Evolutionary conservation across 331 rosid genomes (phyloP).

Genomic region (Acacia concinna): DNA sequence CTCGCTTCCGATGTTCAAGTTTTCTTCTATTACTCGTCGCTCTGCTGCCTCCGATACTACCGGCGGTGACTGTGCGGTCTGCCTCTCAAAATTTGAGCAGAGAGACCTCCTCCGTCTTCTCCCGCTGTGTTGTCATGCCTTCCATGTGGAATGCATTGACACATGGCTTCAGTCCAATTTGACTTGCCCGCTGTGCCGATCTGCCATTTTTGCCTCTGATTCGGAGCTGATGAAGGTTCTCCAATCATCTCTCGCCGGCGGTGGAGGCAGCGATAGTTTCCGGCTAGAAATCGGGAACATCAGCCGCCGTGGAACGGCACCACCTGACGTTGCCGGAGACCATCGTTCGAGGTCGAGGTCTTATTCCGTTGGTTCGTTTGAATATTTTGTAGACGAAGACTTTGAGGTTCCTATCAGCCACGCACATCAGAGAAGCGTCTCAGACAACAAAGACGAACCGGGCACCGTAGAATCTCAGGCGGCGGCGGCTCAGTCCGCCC

Average conservation of each 20-base stretch:
- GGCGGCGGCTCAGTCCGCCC: background rate
- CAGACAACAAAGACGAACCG: conserved; percentile 59
- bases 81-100: conserved; percentile 59
- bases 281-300: conserved; percentile 60
- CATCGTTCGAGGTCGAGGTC: conserved; percentile 37
- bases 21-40: conserved; percentile 65
- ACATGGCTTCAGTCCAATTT: conserved; percentile 64
- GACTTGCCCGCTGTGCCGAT: conserved; percentile 70
- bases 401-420: conserved; percentile 52
- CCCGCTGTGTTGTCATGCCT: conserved; percentile 68
- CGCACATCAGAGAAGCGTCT: conserved; percentile 48
- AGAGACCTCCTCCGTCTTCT: conserved; percentile 56
- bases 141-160: conserved; percentile 60
- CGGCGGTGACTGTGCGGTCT: conserved; percentile 67
- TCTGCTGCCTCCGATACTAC: conserved; percentile 24
- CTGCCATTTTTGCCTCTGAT: conserved; percentile 51
- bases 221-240: conserved; percentile 47
- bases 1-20: conserved; percentile 71
- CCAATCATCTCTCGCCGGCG: conserved; percentile 30
- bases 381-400: conserved; percentile 59
- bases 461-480: background rate
- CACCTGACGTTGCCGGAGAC: conserved; percentile 19
- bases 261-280: conserved; percentile 46
- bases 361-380: conserved; percentile 76
- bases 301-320: conserved; percentile 37